Percentiles rank a stretch among this genome's conserved stretches.
phyloP scores from a whole-genome alignment of 2,329 filamentous ascomycete genomes.

The Hirsutella thompsonii region DNA sequence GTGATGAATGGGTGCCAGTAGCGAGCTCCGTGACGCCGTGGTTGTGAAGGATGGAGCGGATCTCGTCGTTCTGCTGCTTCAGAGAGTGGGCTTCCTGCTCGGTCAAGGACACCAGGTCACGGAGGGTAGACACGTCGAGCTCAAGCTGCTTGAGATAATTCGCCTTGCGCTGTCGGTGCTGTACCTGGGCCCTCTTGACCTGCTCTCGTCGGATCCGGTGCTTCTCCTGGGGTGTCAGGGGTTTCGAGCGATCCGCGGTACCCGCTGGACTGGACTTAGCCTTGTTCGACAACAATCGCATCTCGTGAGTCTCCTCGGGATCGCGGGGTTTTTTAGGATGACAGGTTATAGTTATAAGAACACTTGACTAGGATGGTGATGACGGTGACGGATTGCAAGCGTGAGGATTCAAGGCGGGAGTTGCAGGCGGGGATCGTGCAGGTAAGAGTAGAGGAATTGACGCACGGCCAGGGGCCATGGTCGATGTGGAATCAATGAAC shows the following conservation, averaged over 20 bases:
- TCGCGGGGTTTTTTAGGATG: background rate
- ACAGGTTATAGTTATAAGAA: background rate
- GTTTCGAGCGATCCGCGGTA: background rate
- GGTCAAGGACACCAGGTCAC: conserved; percentile 30
- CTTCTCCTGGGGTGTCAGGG: conserved; percentile 21
- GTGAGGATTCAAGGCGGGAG: background rate
- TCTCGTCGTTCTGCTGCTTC: conserved; percentile 28
- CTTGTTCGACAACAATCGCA: background rate
- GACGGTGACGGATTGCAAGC: too few species aligned
- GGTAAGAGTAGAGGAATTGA: too few species aligned
- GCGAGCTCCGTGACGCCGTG: conserved; percentile 6
- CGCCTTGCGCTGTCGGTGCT: conserved; percentile 43
- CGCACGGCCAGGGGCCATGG: too few species aligned
- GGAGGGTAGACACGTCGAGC: conserved; percentile 32
- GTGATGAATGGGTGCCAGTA: background rate
- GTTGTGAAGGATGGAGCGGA: conserved; percentile 20
- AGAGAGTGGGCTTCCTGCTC: conserved; percentile 26
- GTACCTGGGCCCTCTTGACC: conserved; percentile 38
- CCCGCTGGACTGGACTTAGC: background rate
- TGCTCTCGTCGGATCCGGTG: conserved; percentile 34
- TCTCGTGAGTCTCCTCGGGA: background rate
- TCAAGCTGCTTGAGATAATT: conserved; percentile 43
- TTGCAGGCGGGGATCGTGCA: too few species aligned
- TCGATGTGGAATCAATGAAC: too few species aligned
- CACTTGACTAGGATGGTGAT: too few species aligned